Evolutionary conservation across 768 basidiomycete species (phyloP), one percentile per base, ranked within the genome.

Genomic region (Panus rudis): DNA sequence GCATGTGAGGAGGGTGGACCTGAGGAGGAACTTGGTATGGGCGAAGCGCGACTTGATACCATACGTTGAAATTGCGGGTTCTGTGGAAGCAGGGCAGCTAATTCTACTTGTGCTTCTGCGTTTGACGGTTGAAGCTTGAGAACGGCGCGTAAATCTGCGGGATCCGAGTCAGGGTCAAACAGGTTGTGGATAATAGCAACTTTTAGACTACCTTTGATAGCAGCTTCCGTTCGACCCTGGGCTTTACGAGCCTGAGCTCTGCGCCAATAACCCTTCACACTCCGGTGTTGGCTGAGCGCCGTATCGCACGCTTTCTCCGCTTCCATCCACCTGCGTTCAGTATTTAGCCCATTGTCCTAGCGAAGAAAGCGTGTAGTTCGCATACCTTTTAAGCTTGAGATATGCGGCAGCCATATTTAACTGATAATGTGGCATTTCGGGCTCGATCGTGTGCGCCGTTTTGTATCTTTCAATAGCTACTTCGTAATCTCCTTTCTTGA

Each of bases 401-500:
- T 85, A 70, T 0, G 84, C 84, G 1, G 83, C 83, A 3, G 84
- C 84, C 20, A 86, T 69, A 53, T 87, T 87, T 26, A 86, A 72
- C 53, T 84, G 79, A 52, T 87, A 87, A 52, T 82, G 77, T 1
- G 84, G 81, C 48, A 86, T 59, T 56, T 86, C 84, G 2, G 82
- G 75, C 52, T 86, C 84, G 32, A 81, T 79, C 5, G 66, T 52
- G 54, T 78, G 68, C 1, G 84, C 84, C 4, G 63, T 59, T 53
- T 76, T 68, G 58, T 87, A 87, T 43, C 72, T 69, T 41, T 65
- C 55, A 41, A 82, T 71, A 0, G 84, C 84, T 4, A 52, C 51
- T 13, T 66, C 60, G 47, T 67, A 86, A 31, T 80, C 70, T 14
- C 78, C 81, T 41, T 70, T 70, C 28, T 80, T 77, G 62, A 84